These are phyloP conservation scores for Malassezia nana DNA, from an alignment of 1,284 basidiomycete species.

Conservation along the genomic window DNA sequence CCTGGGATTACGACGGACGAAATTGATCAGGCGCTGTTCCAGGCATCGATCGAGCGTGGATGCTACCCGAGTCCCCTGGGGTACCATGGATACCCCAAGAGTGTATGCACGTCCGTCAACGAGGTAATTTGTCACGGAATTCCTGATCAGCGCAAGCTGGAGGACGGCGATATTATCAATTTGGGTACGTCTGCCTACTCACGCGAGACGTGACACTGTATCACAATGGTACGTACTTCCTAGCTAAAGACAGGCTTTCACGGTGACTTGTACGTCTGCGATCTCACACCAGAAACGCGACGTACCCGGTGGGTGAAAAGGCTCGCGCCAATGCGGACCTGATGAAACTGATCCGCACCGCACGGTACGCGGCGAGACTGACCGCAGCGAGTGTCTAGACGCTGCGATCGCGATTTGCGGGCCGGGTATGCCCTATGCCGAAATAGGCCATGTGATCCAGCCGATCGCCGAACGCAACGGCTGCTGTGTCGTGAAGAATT, in stretches of 20 bases:
- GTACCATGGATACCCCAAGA: slow-evolving; percentile 88
- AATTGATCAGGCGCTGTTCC: slow-evolving; percentile 80
- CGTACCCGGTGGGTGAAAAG: slow-evolving; percentile 40
- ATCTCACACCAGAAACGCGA: slow-evolving; percentile 24
- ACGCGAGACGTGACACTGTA: slow-evolving; percentile 57
- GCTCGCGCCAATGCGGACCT: slow-evolving; percentile 28
- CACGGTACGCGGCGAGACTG: slow-evolving; percentile 16
- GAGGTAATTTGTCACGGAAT: slow-evolving; percentile 88
- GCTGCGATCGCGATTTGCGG: slow-evolving; percentile 66
- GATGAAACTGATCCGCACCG: slow-evolving; percentile 38
- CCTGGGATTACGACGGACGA: slow-evolving; percentile 93
- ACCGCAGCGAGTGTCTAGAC: slow-evolving; percentile 58
- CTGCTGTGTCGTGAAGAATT: slow-evolving; percentile 63
- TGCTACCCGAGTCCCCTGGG: slow-evolving; percentile 90
- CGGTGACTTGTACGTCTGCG: slow-evolving; percentile 28
- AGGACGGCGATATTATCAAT: slow-evolving; percentile 33
- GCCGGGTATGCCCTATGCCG: slow-evolving; percentile 62
- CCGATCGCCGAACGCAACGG: slow-evolving; percentile 49
- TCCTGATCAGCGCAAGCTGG: slow-evolving; percentile 36
- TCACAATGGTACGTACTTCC: slow-evolving; percentile 25
- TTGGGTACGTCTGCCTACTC: slow-evolving; percentile 52
- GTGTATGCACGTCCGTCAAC: slow-evolving; percentile 86
- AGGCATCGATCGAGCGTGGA: slow-evolving; percentile 78
- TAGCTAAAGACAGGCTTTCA: slow-evolving; percentile 25
- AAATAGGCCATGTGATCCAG: slow-evolving; percentile 69